Evolutionary conservation across 345 rosid genomes (phyloP).

Genomic region (Salix arbutifolia): DNA sequence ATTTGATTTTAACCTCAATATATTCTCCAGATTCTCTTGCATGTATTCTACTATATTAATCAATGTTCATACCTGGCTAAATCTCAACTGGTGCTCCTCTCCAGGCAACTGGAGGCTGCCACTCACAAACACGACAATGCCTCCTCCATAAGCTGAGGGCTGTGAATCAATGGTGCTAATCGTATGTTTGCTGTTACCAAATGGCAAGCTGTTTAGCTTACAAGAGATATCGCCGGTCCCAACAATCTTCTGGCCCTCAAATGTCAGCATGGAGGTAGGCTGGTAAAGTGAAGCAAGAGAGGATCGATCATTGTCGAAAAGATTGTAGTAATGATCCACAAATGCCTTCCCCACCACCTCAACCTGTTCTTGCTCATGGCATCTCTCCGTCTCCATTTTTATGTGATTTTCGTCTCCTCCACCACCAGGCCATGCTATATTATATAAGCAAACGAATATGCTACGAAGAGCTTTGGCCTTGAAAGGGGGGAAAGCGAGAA

Average conservation of each 20-base stretch:
- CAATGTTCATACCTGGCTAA: constrained; percentile 58
- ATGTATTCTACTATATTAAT: too few species aligned
- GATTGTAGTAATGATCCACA: constrained; percentile 67
- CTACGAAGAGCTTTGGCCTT: neutral
- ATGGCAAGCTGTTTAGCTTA: constrained; percentile 62
- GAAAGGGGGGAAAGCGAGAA: neutral
- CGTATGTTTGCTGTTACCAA: constrained; percentile 60
- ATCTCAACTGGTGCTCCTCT: constrained; percentile 63
- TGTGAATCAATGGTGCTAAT: constrained; percentile 74
- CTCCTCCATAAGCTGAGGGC: constrained; percentile 52
- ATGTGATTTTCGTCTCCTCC: neutral
- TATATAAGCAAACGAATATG: constrained; percentile 11
- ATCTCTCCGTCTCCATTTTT: neutral
- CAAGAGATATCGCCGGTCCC: constrained; percentile 55
- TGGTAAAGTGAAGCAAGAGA: constrained; percentile 56
- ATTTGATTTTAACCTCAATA: too few species aligned
- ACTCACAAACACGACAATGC: constrained; percentile 70
- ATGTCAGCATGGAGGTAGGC: constrained; percentile 66
- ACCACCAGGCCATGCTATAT: neutral
- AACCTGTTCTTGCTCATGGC: constrained; percentile 48
- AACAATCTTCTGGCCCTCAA: constrained; percentile 60
- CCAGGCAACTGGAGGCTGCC: constrained; percentile 67
- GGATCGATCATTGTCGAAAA: constrained; percentile 58
- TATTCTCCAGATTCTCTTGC: too few species aligned
- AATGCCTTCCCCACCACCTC: constrained; percentile 72